phyloP scores from a whole-genome alignment of 345 rosid species.

The Syzygium aqueum region DNA sequence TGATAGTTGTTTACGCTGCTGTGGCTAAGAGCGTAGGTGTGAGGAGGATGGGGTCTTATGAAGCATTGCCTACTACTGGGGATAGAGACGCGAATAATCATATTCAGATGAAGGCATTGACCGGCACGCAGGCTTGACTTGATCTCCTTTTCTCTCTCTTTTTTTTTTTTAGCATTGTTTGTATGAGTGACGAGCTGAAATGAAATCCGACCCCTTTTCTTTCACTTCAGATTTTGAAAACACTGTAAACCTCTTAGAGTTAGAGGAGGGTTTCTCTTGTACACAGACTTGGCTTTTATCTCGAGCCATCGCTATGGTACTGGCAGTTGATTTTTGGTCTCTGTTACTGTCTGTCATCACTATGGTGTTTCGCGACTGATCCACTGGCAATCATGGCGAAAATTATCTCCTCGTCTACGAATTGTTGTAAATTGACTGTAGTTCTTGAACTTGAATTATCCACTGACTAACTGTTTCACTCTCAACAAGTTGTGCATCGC shows the following conservation, averaged over 20 bases:
- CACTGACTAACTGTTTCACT: background rate
- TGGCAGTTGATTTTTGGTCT: background rate
- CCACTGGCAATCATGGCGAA: background rate
- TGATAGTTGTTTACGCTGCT: slow-evolving; percentile 48
- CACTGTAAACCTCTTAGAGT: background rate
- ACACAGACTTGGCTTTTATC: background rate
- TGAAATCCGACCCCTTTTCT: background rate
- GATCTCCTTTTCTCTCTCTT: background rate
- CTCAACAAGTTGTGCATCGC: background rate
- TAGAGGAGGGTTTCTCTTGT: background rate
- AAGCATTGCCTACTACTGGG: slow-evolving; percentile 49
- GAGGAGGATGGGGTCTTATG: slow-evolving; percentile 65
- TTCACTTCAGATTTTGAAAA: background rate
- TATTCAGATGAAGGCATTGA: slow-evolving; percentile 81
- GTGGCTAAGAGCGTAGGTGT: slow-evolving; percentile 37
- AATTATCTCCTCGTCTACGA: background rate
- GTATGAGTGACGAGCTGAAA: background rate
- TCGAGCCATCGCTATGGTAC: background rate
- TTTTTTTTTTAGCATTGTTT: background rate
- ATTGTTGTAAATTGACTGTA: background rate
- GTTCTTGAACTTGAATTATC: background rate
- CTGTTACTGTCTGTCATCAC: background rate
- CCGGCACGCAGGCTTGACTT: slow-evolving; percentile 75
- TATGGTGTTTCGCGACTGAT: background rate
- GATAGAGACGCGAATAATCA: slow-evolving; percentile 25